Evolutionary conservation across 805 yeast genomes (phyloP).

Genomic region (Blastobotrys muscicola): DNA sequence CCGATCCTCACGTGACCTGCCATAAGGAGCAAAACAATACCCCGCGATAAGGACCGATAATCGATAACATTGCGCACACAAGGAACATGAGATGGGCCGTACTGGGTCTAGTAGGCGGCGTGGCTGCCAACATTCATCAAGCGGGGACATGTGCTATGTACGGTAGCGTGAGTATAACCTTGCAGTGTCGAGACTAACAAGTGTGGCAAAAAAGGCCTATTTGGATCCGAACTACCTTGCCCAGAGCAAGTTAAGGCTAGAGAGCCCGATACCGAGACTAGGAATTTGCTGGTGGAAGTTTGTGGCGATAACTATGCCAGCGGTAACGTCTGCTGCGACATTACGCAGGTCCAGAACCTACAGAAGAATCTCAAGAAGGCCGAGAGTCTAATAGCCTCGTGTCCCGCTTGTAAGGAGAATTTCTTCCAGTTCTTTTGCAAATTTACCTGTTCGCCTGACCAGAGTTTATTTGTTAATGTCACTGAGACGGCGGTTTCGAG

Average conservation of each 20-base stretch:
- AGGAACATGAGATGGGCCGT: too few species aligned
- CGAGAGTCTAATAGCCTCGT: slow-evolving; percentile 71
- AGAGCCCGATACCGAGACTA: slow-evolving; percentile 36
- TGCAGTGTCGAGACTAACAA: slow-evolving; percentile 7
- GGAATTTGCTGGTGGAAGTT: slow-evolving; percentile 39
- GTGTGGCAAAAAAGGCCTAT: slow-evolving; percentile 75
- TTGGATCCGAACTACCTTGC: slow-evolving; percentile 77
- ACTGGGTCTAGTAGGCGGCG: neutral
- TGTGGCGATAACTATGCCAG: slow-evolving; percentile 67
- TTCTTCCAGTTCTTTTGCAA: slow-evolving; percentile 73
- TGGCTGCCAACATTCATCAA: slow-evolving; percentile 3
- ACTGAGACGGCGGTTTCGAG: slow-evolving; percentile 42
- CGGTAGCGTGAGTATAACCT: slow-evolving; percentile 20
- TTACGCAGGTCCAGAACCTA: slow-evolving; percentile 33
- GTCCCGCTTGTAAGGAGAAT: slow-evolving; percentile 89
- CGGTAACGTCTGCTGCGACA: slow-evolving; percentile 58
- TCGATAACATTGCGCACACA: too few species aligned
- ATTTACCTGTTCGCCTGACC: slow-evolving; percentile 85
- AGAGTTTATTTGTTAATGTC: slow-evolving; percentile 63
- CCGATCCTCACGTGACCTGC: too few species aligned
- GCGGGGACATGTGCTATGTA: slow-evolving; percentile 24
- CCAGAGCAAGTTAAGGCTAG: slow-evolving; percentile 46
- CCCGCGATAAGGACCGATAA: too few species aligned
- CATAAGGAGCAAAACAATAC: too few species aligned
- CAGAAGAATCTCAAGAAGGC: slow-evolving; percentile 59